Conservation (phyloP, 2,329 filamentous ascomycete species). For the Venturia oleaginea region DNA sequence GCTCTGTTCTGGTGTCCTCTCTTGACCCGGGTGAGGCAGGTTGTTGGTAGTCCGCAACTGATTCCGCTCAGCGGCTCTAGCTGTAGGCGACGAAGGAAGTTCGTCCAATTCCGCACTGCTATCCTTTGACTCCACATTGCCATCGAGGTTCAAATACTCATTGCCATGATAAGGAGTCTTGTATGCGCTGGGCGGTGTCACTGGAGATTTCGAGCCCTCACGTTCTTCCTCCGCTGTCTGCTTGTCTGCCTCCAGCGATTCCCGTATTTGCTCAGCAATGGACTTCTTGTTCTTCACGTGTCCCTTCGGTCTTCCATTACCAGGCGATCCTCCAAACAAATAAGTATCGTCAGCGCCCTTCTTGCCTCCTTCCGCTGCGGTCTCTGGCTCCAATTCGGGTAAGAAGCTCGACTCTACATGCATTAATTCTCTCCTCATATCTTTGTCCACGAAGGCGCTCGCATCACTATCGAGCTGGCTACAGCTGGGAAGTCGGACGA, state of each 20-base stretch:
- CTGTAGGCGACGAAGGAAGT: slow-evolving; percentile 35
- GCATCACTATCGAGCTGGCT: slow-evolving; percentile 21
- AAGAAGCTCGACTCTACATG: slow-evolving; percentile 57
- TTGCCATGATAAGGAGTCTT: slow-evolving; percentile 24
- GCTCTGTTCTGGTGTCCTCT: not conserved
- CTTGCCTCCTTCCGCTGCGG: slow-evolving; percentile 19
- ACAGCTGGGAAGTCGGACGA: not conserved
- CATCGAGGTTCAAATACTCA: slow-evolving; percentile 20
- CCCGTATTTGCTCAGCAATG: slow-evolving; percentile 14
- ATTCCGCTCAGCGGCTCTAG: slow-evolving; percentile 31
- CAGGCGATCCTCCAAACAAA: slow-evolving; percentile 29
- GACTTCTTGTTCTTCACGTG: slow-evolving; percentile 11
- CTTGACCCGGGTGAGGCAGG: not conserved
- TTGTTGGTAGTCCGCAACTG: slow-evolving; percentile 17
- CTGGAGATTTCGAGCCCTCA: slow-evolving; percentile 22
- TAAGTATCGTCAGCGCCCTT: slow-evolving; percentile 38
- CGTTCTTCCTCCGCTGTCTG: slow-evolving; percentile 14
- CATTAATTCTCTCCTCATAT: slow-evolving; percentile 51
- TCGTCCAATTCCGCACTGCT: slow-evolving; percentile 17
- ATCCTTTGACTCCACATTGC: slow-evolving; percentile 23
- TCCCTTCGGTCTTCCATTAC: slow-evolving; percentile 20
- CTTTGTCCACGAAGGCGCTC: slow-evolving; percentile 40
- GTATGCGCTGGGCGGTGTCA: slow-evolving; percentile 32
- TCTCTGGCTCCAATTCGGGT: slow-evolving; percentile 42
- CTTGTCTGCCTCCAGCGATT: slow-evolving; percentile 1